Percentiles rank a stretch among this genome's conserved stretches.
phyloP scores from a whole-genome alignment of 1,284 basidiomycete genomes.

The Tylopilus sp. region DNA sequence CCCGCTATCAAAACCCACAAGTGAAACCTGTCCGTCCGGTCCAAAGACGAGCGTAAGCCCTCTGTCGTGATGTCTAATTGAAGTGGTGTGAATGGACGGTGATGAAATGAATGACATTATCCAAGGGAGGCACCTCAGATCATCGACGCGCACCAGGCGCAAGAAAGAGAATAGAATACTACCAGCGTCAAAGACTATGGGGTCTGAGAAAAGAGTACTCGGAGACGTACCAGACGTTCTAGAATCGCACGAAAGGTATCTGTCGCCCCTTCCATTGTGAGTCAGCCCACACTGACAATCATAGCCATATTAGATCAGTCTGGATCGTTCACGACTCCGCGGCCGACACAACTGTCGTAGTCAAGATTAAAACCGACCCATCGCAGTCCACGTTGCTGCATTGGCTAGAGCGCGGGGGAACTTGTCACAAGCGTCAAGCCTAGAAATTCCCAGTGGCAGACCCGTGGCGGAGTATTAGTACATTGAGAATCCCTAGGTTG shows the following conservation, averaged over 20 bases:
- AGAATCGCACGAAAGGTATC: background rate
- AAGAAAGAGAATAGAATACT: slow-evolving; percentile 9
- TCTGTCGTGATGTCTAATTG: slow-evolving; percentile 16
- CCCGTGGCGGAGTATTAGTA: too few species aligned
- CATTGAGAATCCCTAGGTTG: too few species aligned
- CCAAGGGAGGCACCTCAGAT: slow-evolving; percentile 10
- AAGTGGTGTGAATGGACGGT: slow-evolving; percentile 8
- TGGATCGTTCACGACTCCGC: background rate
- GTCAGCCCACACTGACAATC: slow-evolving; percentile 12
- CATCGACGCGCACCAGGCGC: slow-evolving; percentile 33
- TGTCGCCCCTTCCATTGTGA: slow-evolving; percentile 2
- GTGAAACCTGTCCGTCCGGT: slow-evolving; percentile 29
- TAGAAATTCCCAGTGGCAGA: too few species aligned
- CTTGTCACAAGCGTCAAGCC: too few species aligned
- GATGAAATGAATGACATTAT: slow-evolving; percentile 23
- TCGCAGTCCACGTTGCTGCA: too few species aligned
- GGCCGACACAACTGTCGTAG: background rate
- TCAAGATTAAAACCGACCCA: slow-evolving; percentile 3
- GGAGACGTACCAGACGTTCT: slow-evolving; percentile 2
- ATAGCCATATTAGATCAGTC: slow-evolving; percentile 6
- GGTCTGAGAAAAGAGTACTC: slow-evolving; percentile 1
- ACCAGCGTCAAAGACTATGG: slow-evolving; percentile 12
- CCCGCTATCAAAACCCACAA: slow-evolving; percentile 19
- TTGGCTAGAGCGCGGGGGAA: too few species aligned
- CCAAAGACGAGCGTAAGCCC: slow-evolving; percentile 30